These are phyloP conservation scores for Fusarium graminum DNA, from an alignment of 2,329 filamentous ascomycete species.

Conservation along the genomic window DNA sequence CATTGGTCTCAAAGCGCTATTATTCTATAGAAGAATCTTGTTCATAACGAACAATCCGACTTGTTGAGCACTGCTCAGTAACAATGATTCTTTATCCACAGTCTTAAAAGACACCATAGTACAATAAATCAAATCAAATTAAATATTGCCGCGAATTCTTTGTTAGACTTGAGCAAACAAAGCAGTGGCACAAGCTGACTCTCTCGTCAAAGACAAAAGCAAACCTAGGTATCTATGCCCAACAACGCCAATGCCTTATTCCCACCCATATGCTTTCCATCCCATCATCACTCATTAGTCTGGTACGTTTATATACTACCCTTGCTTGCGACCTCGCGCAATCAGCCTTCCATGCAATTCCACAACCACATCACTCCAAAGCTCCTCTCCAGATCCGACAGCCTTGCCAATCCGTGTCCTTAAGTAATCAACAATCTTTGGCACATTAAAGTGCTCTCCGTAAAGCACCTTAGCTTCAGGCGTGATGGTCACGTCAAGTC, in stretches of 20 bases:
- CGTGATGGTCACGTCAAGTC: constrained; percentile 67
- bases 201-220: constrained; percentile 27
- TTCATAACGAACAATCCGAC: not conserved
- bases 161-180: constrained; percentile 27
- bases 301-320: constrained; percentile 1
- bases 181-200: constrained; percentile 12
- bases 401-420: constrained; percentile 63
- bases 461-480: constrained; percentile 76
- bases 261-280: constrained; percentile 29
- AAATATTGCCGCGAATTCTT: constrained; percentile 10
- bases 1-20: not conserved
- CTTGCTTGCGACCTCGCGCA: constrained; percentile 65
- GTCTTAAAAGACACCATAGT: not conserved
- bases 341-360: constrained; percentile 69
- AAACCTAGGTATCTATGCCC: constrained; percentile 45
- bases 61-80: not conserved
- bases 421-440: constrained; percentile 81
- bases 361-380: constrained; percentile 68
- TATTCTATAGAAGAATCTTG: not conserved
- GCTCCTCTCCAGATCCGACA: constrained; percentile 53
- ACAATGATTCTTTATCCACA: not conserved
- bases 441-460: constrained; percentile 81
- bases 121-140: constrained; percentile 1
- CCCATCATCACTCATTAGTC: constrained; percentile 50
- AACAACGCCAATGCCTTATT: constrained; percentile 41